Conservation (phyloP, 2,329 filamentous ascomycete genomes). For the Fusarium buharicum region DNA sequence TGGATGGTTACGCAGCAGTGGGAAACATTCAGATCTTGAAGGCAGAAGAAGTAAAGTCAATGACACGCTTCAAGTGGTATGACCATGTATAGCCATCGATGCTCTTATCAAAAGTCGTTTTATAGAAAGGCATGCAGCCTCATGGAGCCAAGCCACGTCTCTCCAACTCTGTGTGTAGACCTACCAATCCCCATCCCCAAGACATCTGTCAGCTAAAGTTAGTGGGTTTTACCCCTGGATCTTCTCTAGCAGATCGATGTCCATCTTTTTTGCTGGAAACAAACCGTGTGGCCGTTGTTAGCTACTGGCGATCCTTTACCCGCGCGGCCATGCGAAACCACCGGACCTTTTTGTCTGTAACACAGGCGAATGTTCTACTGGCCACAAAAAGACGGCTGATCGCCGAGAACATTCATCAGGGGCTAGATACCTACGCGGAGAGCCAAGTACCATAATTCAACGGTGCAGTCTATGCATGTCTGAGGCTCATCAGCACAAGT, state of each 20-base stretch:
- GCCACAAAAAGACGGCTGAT: slow-evolving; percentile 27
- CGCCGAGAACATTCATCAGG: slow-evolving; percentile 17
- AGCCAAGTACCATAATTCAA: slow-evolving; percentile 13
- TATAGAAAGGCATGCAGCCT: neutral
- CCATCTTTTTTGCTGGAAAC: slow-evolving; percentile 5
- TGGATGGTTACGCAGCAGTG: slow-evolving; percentile 15
- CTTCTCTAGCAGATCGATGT: neutral
- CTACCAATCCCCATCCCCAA: slow-evolving; percentile 21
- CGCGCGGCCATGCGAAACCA: slow-evolving; percentile 44
- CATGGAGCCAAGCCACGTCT: slow-evolving; percentile 17
- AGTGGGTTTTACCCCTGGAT: slow-evolving; percentile 31
- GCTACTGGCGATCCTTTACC: slow-evolving; percentile 24
- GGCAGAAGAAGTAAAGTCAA: neutral
- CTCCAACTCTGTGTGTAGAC: slow-evolving; percentile 9
- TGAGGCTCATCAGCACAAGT: slow-evolving; percentile 33
- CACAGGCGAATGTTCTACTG: slow-evolving; percentile 32
- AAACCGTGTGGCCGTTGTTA: neutral
- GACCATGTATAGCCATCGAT: neutral
- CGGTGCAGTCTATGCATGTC: slow-evolving; percentile 10
- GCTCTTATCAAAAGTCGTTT: neutral
- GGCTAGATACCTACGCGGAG: neutral
- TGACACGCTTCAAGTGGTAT: neutral
- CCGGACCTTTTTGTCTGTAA: slow-evolving; percentile 34
- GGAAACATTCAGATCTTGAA: neutral
- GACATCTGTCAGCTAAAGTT: slow-evolving; percentile 25